A percentile compares a stretch with the other conserved stretches of the same genome.
phyloP scores from a whole-genome alignment of 2,329 filamentous ascomycete species.

The Bipolaris cookei region DNA sequence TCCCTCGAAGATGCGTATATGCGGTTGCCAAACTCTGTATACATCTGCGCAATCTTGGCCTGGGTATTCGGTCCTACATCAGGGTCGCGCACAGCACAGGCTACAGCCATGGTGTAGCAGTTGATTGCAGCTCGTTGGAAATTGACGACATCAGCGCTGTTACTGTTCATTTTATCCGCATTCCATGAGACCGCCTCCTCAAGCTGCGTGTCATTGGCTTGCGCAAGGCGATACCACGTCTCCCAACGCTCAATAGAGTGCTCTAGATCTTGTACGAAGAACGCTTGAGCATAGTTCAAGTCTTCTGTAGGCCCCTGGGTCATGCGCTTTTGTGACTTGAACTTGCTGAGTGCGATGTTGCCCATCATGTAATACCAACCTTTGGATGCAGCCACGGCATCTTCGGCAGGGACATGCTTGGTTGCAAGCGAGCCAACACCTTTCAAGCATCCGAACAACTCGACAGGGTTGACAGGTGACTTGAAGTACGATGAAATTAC shows the following conservation, averaged over 20 bases:
- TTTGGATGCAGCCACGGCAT: slow-evolving; percentile 72
- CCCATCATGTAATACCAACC: slow-evolving; percentile 94
- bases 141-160: slow-evolving; percentile 73
- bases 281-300: slow-evolving; percentile 79
- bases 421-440: slow-evolving; percentile 66
- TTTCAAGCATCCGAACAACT: slow-evolving; percentile 79
- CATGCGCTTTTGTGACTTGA: slow-evolving; percentile 77
- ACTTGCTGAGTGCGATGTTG: slow-evolving; percentile 86
- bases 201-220: slow-evolving; percentile 85
- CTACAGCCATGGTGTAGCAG: slow-evolving; percentile 73
- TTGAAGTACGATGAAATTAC: slow-evolving; percentile 83
- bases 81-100: slow-evolving; percentile 64
- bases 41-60: slow-evolving; percentile 68
- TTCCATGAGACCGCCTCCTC: slow-evolving; percentile 89
- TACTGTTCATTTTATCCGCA: slow-evolving; percentile 89
- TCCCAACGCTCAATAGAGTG: slow-evolving; percentile 85
- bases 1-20: slow-evolving; percentile 72
- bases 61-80: slow-evolving; percentile 61
- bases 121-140: slow-evolving; percentile 83
- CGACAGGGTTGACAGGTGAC: slow-evolving; percentile 79
- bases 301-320: slow-evolving; percentile 82
- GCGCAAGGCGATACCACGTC: slow-evolving; percentile 86
- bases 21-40: slow-evolving; percentile 70
- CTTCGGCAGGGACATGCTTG: slow-evolving; percentile 65
- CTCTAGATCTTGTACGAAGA: slow-evolving; percentile 81